A percentile compares a stretch with the other conserved stretches of the same genome.
Conservation (phyloP, 176 grass and related monocot genomes). For the Rhynchospora pubera region DNA sequence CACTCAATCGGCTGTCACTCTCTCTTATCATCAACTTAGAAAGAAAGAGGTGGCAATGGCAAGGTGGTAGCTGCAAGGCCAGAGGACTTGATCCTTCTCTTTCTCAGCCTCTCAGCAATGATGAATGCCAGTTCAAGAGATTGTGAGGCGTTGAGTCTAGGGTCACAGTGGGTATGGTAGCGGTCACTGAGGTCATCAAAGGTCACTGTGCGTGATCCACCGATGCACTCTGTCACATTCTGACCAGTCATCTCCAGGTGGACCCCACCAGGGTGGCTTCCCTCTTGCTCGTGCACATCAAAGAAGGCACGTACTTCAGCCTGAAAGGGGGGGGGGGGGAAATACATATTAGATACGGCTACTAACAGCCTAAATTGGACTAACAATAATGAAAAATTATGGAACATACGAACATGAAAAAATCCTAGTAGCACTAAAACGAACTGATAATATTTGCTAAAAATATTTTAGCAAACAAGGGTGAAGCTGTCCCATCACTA, state of each 20-base stretch:
- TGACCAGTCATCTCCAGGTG: constrained; percentile 97
- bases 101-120: constrained; percentile 83
- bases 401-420: not conserved
- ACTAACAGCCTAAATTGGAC: not conserved
- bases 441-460: not conserved
- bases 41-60: constrained; percentile 60
- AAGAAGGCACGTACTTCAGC: constrained; percentile 86
- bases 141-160: constrained; percentile 80
- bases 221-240: constrained; percentile 89
- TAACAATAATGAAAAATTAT: not conserved
- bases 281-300: constrained; percentile 89
- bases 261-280: constrained; percentile 81
- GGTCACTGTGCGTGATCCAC: constrained; percentile 82
- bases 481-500: not conserved
- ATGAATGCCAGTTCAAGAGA: constrained; percentile 88
- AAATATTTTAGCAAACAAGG: not conserved
- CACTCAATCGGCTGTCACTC: not conserved
- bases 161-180: constrained; percentile 95
- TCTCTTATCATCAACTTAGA: constrained; percentile 32
- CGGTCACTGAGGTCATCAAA: constrained; percentile 76
- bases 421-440: not conserved
- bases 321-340: no score
- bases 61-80: constrained; percentile 29
- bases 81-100: constrained; percentile 53
- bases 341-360: not conserved